These are phyloP conservation scores for Neonothopanus nambi DNA, from an alignment of 1,284 basidiomycete species.

Conservation along the genomic window DNA sequence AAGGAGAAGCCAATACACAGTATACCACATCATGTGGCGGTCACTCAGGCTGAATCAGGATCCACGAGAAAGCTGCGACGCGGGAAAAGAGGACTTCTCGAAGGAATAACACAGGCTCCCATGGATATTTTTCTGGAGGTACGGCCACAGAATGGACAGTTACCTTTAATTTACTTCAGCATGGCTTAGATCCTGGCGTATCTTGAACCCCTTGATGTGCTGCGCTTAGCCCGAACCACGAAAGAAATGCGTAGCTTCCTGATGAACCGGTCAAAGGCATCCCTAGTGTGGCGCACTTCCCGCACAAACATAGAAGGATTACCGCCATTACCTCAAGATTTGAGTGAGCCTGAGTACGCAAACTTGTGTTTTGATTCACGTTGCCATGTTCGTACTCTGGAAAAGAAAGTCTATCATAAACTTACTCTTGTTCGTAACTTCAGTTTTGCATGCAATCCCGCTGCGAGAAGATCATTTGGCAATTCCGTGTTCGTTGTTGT, in stretches of 20 bases:
- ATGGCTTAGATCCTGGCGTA: conserved; percentile 23
- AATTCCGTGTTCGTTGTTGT: conserved; percentile 10
- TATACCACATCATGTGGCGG: neutral
- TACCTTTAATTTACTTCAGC: neutral
- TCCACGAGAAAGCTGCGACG: neutral
- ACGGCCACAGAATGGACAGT: neutral
- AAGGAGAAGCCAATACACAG: neutral
- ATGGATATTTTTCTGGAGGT: conserved; percentile 32
- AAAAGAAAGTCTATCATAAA: neutral
- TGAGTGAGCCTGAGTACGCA: conserved; percentile 14
- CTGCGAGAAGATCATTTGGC: conserved; percentile 13
- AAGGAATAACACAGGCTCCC: conserved; percentile 24
- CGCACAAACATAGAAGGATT: conserved; percentile 8
- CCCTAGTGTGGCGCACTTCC: conserved; percentile 26
- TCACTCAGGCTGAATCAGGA: neutral
- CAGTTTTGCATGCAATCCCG: conserved; percentile 11
- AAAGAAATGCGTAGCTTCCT: conserved; percentile 30
- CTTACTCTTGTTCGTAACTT: neutral
- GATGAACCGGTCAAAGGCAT: conserved; percentile 21
- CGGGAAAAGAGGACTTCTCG: conserved; percentile 14
- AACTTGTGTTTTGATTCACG: conserved; percentile 10
- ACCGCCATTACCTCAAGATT: conserved; percentile 13
- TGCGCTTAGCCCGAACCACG: conserved; percentile 28
- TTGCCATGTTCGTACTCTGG: conserved; percentile 9
- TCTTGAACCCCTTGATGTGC: conserved; percentile 28